Base-by-base conservation (phyloP, 805 yeast species). In the Metschnikowia cubensis region DNA sequence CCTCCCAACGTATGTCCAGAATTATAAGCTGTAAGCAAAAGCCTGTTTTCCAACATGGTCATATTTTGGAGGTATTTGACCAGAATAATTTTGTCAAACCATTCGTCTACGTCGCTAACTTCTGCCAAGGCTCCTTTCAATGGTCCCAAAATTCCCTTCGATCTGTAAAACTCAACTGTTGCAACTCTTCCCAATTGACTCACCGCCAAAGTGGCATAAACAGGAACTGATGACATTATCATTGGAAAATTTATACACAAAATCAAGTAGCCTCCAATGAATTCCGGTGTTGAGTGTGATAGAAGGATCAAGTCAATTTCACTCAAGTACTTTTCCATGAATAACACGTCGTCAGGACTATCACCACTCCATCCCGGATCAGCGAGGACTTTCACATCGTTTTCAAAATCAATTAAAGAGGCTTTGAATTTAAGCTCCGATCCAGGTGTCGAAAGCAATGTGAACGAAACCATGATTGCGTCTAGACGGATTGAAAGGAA, bases 1-100 rank as follows among this genome's bases (percentile, higher is more conserved):
- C 99, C 98, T 53, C 99, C 99, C 29, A 94, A 75, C 0, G 96
- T 77, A 62, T 89, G 96, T 3, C 99, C 99, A 0, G 97, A 84
- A 64, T 87, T 90, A 58, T 84, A 83, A 0, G 97, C 96, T 0
- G 96, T 84, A 20, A 92, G 70, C 3, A 80, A 73, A 35, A 84
- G 65, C 32, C 84, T 88, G 51, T 81, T 83, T 6, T 85, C 89
- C 50, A 82, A 70, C 45, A 88, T 68, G 39, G 77, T 77, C 13
- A 85, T 73, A 2, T 88, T 79, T 65, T 94, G 99, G 0, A 90
- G 80, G 63, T 84, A 90, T 59, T 91, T 92, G 44, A 94, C 70
- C 1, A 86, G 70, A 4, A 66, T 73, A 4, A 92, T 77, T 41
- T 74, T 77, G 63, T 91, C 96, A 66, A 90, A 92, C 52, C 84